Evolutionary conservation across 257 asterid genomes (phyloP).

Genomic region (Solanum sparsipilum): DNA sequence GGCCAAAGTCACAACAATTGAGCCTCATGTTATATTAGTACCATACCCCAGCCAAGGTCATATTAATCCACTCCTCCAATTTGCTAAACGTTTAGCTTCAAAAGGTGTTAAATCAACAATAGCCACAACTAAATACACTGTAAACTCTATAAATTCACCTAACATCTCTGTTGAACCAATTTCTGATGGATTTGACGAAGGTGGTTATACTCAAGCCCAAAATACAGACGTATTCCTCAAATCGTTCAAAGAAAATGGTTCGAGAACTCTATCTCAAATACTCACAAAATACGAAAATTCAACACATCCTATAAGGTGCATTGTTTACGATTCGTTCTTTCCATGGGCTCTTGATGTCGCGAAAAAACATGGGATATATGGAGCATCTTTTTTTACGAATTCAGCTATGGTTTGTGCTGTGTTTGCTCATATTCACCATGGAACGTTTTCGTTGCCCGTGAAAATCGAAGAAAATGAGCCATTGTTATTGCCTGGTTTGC

Average conservation of each 20-base stretch:
- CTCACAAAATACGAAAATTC: constrained; percentile 12
- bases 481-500: constrained; percentile 44
- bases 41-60: constrained; percentile 82
- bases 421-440: constrained; percentile 35
- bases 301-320: constrained; percentile 25
- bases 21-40: constrained; percentile 30
- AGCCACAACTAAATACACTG: constrained; percentile 46
- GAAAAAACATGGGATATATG: constrained; percentile 22
- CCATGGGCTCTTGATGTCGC: constrained; percentile 83
- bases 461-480: constrained; percentile 10
- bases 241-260: constrained; percentile 33
- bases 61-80: constrained; percentile 73
- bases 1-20: neutral
- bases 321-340: constrained; percentile 47
- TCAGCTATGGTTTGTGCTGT: constrained; percentile 42
- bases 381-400: constrained; percentile 67
- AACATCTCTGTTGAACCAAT: constrained; percentile 32
- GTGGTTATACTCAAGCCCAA: constrained; percentile 18
- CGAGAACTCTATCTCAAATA: constrained; percentile 29
- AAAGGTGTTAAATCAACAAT: constrained; percentile 49
- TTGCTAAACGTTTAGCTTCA: constrained; percentile 53
- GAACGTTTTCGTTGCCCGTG: constrained; percentile 35
- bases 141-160: constrained; percentile 20
- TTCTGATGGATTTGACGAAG: constrained; percentile 50
- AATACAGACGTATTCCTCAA: constrained; percentile 20